phyloP scores from a whole-genome alignment of 495 filamentous ascomycete species.

The Neurospora cerealis region DNA sequence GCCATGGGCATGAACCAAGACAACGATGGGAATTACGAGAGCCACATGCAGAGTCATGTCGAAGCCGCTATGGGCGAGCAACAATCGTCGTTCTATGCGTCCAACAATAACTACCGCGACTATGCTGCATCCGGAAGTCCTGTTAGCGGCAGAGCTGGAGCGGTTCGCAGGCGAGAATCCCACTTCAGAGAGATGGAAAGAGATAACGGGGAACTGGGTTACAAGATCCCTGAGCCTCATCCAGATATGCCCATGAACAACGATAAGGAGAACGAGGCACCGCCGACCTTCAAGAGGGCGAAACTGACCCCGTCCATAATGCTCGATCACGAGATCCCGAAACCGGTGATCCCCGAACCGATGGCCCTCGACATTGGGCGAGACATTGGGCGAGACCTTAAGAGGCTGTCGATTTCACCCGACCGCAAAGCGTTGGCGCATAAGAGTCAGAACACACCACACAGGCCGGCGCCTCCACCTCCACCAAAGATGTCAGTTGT shows the following conservation, averaged over 20 bases:
- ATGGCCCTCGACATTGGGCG: conserved; percentile 21
- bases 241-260: conserved; percentile 45
- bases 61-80: conserved; percentile 23
- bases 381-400: conserved; percentile 3
- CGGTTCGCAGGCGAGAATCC: conserved; percentile 21
- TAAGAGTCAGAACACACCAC: conserved; percentile 75
- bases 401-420: conserved; percentile 33
- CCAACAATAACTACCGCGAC: conserved; percentile 21
- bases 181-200: conserved; percentile 4
- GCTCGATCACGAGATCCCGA: conserved; percentile 50
- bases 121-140: conserved; percentile 35
- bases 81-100: conserved; percentile 26
- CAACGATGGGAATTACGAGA: conserved; percentile 10
- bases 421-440: conserved; percentile 60
- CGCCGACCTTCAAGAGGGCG: conserved; percentile 58
- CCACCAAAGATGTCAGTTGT: conserved; percentile 92
- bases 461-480: conserved; percentile 69
- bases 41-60: conserved; percentile 25
- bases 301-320: conserved; percentile 34
- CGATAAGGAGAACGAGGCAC: conserved; percentile 77
- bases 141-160: conserved; percentile 28
- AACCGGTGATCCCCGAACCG: conserved; percentile 31
- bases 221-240: conserved; percentile 54
- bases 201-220: conserved; percentile 28
- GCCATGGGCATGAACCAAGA: conserved; percentile 26